phyloP scores from a whole-genome alignment of 257 asterid species.

The Henckelia pumila region DNA sequence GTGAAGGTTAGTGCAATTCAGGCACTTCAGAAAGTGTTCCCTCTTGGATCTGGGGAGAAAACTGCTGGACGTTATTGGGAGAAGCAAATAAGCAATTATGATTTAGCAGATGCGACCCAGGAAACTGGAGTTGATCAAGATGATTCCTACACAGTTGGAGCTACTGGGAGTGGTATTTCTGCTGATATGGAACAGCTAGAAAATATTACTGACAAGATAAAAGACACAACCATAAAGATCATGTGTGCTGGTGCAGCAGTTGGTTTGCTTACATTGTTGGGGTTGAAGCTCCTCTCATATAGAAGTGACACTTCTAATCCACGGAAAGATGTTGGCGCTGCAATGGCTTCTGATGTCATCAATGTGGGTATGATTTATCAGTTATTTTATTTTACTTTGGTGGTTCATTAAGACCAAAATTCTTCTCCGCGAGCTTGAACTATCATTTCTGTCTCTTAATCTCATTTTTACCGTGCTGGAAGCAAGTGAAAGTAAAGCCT shows the following conservation, averaged over 20 bases:
- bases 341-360: slow-evolving; percentile 63
- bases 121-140: slow-evolving; percentile 37
- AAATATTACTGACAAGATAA: slow-evolving; percentile 54
- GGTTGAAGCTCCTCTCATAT: slow-evolving; percentile 59
- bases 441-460: neutral
- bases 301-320: slow-evolving; percentile 41
- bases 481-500: neutral
- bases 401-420: slow-evolving; percentile 13
- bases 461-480: neutral
- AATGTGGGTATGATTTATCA: slow-evolving; percentile 65
- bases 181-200: slow-evolving; percentile 52
- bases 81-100: slow-evolving; percentile 35
- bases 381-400: slow-evolving; percentile 17
- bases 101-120: slow-evolving; percentile 30
- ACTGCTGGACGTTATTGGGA: slow-evolving; percentile 38
- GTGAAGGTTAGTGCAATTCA: slow-evolving; percentile 84
- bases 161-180: slow-evolving; percentile 34
- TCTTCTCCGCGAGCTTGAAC: neutral
- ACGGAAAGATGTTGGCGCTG: slow-evolving; percentile 37
- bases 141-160: slow-evolving; percentile 30
- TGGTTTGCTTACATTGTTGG: slow-evolving; percentile 68
- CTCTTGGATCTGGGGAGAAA: slow-evolving; percentile 52
- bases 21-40: slow-evolving; percentile 85
- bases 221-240: slow-evolving; percentile 70
- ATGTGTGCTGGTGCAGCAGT: slow-evolving; percentile 86